These are phyloP conservation scores for Populus simonii DNA, from an alignment of 345 rosid genomes.

Conservation along the genomic window DNA sequence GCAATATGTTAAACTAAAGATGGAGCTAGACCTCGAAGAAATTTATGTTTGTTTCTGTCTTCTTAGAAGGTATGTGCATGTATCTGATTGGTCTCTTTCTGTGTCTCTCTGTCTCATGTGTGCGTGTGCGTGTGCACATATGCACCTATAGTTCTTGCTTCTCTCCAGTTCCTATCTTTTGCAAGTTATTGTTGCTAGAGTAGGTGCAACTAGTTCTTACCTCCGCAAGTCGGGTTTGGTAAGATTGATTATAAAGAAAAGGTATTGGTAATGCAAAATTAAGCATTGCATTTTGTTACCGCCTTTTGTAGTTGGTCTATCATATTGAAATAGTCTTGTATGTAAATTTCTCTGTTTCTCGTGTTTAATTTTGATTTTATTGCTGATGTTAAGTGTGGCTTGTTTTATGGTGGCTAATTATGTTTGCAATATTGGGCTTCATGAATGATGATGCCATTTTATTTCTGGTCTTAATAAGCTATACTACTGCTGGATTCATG, in stretches of 20 bases:
- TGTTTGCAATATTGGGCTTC: too few relatives aligned
- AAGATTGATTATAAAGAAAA: background rate
- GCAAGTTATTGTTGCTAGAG: background rate
- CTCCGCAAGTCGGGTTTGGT: background rate
- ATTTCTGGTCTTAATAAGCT: background rate
- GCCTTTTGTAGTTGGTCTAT: too few relatives aligned
- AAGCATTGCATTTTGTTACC: too few relatives aligned
- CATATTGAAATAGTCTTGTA: too few relatives aligned
- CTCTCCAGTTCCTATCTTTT: background rate
- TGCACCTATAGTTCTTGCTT: background rate
- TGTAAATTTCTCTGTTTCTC: too few relatives aligned
- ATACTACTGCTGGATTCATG: background rate
- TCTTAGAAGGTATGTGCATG: slow-evolving; percentile 54
- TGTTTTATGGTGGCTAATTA: too few relatives aligned
- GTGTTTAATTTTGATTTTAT: too few relatives aligned
- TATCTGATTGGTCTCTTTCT: background rate
- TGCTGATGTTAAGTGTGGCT: too few relatives aligned
- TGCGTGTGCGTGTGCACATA: background rate
- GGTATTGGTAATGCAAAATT: too few relatives aligned
- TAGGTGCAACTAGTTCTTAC: background rate
- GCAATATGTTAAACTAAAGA: slow-evolving; percentile 62
- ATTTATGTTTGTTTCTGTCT: slow-evolving; percentile 68
- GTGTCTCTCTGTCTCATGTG: background rate
- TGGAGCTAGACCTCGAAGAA: slow-evolving; percentile 76
- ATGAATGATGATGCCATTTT: background rate